phyloP scores from a whole-genome alignment of 768 basidiomycete genomes.

The Boletus speciosus region DNA sequence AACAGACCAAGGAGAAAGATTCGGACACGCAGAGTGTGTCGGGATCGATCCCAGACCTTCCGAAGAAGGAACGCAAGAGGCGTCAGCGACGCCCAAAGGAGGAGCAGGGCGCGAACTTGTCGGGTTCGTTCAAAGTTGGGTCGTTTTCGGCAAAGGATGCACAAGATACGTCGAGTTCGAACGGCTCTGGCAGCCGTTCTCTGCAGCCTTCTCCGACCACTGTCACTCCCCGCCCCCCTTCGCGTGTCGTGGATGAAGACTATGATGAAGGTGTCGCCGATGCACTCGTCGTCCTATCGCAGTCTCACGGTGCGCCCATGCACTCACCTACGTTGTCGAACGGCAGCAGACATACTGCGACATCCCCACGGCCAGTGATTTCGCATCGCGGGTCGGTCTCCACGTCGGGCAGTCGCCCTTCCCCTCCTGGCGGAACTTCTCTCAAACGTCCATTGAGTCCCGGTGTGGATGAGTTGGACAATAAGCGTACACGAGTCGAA shows the following conservation, averaged over 20 bases:
- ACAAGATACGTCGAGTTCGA: slow-evolving; percentile 66
- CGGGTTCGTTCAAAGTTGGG: slow-evolving; percentile 32
- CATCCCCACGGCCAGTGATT: slow-evolving; percentile 42
- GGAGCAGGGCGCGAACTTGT: slow-evolving; percentile 34
- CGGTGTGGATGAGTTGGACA: slow-evolving; percentile 54
- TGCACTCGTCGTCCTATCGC: slow-evolving; percentile 70
- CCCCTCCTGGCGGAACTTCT: slow-evolving; percentile 50
- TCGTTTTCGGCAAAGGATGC: slow-evolving; percentile 40
- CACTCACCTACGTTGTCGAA: slow-evolving; percentile 60
- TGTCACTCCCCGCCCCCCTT: slow-evolving; percentile 54
- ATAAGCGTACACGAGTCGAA: slow-evolving; percentile 66
- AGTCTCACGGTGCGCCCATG: slow-evolving; percentile 29
- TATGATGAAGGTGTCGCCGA: slow-evolving; percentile 94
- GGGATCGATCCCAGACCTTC: slow-evolving; percentile 33
- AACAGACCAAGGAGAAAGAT: slow-evolving; percentile 50
- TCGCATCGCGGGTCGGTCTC: slow-evolving; percentile 68
- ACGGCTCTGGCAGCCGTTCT: slow-evolving; percentile 58
- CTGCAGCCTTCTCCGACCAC: slow-evolving; percentile 71
- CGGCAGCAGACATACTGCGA: slow-evolving; percentile 50
- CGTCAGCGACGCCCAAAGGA: slow-evolving; percentile 45
- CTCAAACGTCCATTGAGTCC: slow-evolving; percentile 73
- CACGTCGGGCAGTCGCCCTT: slow-evolving; percentile 59
- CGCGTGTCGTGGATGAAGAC: slow-evolving; percentile 81
- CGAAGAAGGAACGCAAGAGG: slow-evolving; percentile 59
- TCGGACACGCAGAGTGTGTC: slow-evolving; percentile 32